Evolutionary conservation across 2,329 filamentous ascomycete genomes (phyloP), one percentile per base, ranked within the genome.

Genomic region (Fusarium temperatum): DNA sequence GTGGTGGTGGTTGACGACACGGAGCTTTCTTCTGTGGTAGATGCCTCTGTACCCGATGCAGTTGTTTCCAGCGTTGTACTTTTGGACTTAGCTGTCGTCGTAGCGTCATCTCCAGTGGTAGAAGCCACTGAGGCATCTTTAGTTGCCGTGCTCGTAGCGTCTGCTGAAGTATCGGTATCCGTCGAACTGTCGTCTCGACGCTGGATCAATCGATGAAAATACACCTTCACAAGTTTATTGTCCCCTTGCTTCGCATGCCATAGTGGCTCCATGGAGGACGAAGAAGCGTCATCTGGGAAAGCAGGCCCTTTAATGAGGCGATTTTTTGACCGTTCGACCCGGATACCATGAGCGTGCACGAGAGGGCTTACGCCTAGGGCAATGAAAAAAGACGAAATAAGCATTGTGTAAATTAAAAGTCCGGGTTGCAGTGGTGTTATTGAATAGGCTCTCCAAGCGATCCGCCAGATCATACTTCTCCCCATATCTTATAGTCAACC

Each of bases 361-460:
- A 28, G 2, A 15, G 15, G 8, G 20, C 35, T 55, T 18, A 1
- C 11, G 14, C 35, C 4, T 10, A 55, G 15, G 3, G 15, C 15
- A 14, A 17, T 18, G 3, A 55, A 3, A 5, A 55, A 17, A 7
- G 24, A n/a, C 0, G 8, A n/a, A 11, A 18, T 2, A 18, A 14
- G 8, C 51, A 55, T 55, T 18, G 11, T 11, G 11, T 2, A 6
- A 7, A n/a, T 18, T 3, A 10, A 15, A 0, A 1, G 20, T 8
- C 15, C 0, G 20, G 17, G 4, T 7, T 4, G 11, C 0, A 14
- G 9, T 53, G 50, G 6, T 36, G 3, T 26, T 15, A 17, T 13
- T 15, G 17, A 15, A 35, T 17, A 35, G 22, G 8, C 4, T 14
- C n/a, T 35, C 11, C 5, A 20, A 15, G 6, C 9, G 8, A 20